Evolutionary conservation across 257 asterid species (phyloP), one percentile per base, ranked within the genome.

Genomic region (Nicotiana knightiana): DNA sequence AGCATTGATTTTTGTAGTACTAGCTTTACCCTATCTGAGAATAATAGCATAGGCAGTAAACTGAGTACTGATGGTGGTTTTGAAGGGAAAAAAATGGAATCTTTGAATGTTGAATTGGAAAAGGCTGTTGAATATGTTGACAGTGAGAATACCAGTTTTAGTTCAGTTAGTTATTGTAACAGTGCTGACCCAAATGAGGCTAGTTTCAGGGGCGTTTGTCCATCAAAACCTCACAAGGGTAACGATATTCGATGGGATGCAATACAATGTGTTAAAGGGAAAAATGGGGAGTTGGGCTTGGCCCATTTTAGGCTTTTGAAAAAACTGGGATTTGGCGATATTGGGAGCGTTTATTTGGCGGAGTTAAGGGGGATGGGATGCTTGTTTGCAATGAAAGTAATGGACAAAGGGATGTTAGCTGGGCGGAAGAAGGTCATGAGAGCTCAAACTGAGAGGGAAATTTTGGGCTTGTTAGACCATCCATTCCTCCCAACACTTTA

Each of bases 261-360:
- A 3, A 88, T 94, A 28, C 97, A 93, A 12, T 30, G 64, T 3
- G 89, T 90, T 61, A 83, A 80, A 53, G 89, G 83, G 26, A 88
- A 83, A 16, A 96, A 87, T 81, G 94, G 93, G 55, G 91, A 88
- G 80, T 77, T 94, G 88, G 94, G 97, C 0, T 87, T 94, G 83
- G 96, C 94, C 70, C 90, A 93, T 82, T 94, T 94, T 86, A 86
- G 94, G 90, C 92, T 93, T 67, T 67, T 94, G 91, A 94, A 92
- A 85, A 94, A 94, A 76, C 46, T 94, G 89, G 98, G 97, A 4
- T 94, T 93, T 90, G 98, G 98, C 61, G 98, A 94, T 76, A 94
- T 94, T 83, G 97, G 98, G 84, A 94, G 98, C 53, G 98, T 94
- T 76, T 94, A 94, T 68, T 88, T 93, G 21, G 97, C 97, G 4